Evolutionary conservation across 352 stramenopile genomes (phyloP), one percentile per base, ranked within the genome.

Genomic region (Phytophthora sp.): DNA sequence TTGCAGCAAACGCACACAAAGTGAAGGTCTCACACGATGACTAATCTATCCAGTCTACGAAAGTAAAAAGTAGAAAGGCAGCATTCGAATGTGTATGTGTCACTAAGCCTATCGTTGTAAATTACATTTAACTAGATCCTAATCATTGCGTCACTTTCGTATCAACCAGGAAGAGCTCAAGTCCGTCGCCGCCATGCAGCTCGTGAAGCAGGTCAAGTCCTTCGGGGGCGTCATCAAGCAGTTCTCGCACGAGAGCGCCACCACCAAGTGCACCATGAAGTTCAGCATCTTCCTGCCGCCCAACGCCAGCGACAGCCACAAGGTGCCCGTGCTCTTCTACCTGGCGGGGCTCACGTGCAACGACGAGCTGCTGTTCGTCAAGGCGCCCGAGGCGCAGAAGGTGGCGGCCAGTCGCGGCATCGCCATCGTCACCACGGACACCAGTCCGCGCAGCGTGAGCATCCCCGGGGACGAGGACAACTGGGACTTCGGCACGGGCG

Each of bases 271-370:
- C 46, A 82, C 83, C 31, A 98, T 98, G 92, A 95, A 87, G 55
- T 97, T 97, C 75, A 90, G 82, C 54, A 78, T 98, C 57, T 97
- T 97, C 74, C 56, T 97, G 35, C 91, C 90, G 12, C 76, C 84
- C 1, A 69, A 26, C 37, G 82, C 85, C 18, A 85, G 52, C 32
- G 86, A 94, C 18, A 72, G 56, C 38, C 37, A 74, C 63, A 92
- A 93, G 56, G 86, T 95, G 62, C 88, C 85, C 0, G 84, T 79
- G 71, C 79, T 99, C 32, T 99, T 97, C 72, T 99, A 97, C 82
- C 80, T 99, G 45, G 90, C 86, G 15, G 97, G 97, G 0, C 85
- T 99, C 54, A 99, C 97, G 44, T 99, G 97, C 79, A 97, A 94
- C 66, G 94, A 98, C 68, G 89, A 98, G 65, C 92, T 98, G 60